Conservation (phyloP, 192 early-diverging fungal species). For the Phycomyces nitens region DNA sequence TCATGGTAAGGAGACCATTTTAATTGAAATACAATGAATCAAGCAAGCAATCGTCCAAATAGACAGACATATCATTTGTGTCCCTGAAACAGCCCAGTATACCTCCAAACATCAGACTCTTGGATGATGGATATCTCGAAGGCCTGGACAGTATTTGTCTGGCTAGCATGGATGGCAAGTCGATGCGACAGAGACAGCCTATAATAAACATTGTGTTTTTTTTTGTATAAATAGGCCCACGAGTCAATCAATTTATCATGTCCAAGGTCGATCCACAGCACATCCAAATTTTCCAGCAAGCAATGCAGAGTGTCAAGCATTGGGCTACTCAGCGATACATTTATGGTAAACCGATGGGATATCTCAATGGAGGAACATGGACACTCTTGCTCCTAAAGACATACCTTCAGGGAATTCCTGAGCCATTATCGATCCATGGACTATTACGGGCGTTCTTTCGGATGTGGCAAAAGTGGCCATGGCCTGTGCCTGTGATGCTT, state of each 20-base stretch:
- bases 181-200: too few species aligned
- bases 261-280: background rate
- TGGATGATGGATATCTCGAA: constrained; percentile 22
- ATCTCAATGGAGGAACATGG: constrained; percentile 34
- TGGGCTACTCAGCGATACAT: constrained; percentile 28
- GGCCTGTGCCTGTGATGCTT: constrained; percentile 22
- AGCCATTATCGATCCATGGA: background rate
- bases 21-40: background rate
- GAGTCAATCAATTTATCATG: constrained; percentile 20
- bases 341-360: constrained; percentile 30
- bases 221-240: too few species aligned
- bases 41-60: too few species aligned
- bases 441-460: constrained; percentile 22
- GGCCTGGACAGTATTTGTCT: constrained; percentile 15
- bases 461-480: constrained; percentile 24
- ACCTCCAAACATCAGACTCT: constrained; percentile 14
- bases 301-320: constrained; percentile 26
- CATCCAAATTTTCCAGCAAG: background rate
- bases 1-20: constrained; percentile 8
- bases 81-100: background rate
- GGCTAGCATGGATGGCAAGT: constrained; percentile 28
- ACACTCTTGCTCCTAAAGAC: constrained; percentile 19
- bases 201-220: too few species aligned
- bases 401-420: constrained; percentile 5
- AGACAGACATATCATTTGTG: constrained; percentile 37